Evolutionary conservation across 805 yeast genomes (phyloP).

Genomic region (Wickerhamomyces rabaulensis): DNA sequence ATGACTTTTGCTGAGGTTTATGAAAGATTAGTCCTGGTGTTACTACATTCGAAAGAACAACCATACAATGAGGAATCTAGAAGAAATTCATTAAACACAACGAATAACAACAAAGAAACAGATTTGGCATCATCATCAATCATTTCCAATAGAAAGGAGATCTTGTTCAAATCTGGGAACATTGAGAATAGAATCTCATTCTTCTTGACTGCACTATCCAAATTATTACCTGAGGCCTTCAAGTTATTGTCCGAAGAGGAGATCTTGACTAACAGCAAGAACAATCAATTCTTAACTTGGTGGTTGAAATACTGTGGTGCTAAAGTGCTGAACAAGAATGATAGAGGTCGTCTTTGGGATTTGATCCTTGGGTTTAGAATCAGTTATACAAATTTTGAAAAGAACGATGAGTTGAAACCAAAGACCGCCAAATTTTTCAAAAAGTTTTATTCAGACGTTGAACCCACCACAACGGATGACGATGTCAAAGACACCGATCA

Average conservation of each 20-base stretch:
- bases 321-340: slow-evolving; percentile 74
- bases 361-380: slow-evolving; percentile 72
- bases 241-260: slow-evolving; percentile 78
- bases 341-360: slow-evolving; percentile 91
- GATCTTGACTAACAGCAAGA: slow-evolving; percentile 53
- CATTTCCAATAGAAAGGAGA: slow-evolving; percentile 23
- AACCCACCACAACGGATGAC: not conserved
- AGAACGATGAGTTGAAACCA: slow-evolving; percentile 5
- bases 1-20: slow-evolving; percentile 62
- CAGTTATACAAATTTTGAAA: slow-evolving; percentile 21
- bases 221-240: slow-evolving; percentile 68
- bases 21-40: slow-evolving; percentile 70
- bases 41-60: slow-evolving; percentile 46
- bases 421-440: slow-evolving; percentile 17
- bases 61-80: slow-evolving; percentile 5
- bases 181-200: slow-evolving; percentile 63
- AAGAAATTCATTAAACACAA: slow-evolving; percentile 4
- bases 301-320: slow-evolving; percentile 92
- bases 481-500: slow-evolving; percentile 9
- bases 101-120: not conserved
- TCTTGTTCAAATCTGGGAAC: slow-evolving; percentile 49
- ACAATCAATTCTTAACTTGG: slow-evolving; percentile 90
- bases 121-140: not conserved
- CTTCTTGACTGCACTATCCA: slow-evolving; percentile 59
- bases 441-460: slow-evolving; percentile 15